These are phyloP conservation scores for Boletus speciosus DNA, from an alignment of 768 basidiomycete genomes.

Conservation along the genomic window DNA sequence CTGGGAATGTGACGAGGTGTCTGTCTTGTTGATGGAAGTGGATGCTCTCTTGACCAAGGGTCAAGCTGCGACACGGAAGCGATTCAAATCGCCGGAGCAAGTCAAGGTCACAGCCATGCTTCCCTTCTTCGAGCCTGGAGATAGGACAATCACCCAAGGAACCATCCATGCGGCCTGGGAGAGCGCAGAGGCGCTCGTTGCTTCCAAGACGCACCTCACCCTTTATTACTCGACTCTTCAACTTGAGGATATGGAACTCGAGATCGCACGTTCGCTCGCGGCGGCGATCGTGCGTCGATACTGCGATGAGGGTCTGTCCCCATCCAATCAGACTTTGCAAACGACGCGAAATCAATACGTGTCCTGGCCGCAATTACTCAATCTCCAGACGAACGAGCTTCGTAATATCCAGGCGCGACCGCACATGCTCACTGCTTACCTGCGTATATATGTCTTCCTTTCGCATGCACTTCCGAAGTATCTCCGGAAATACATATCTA, in stretches of 20 bases:
- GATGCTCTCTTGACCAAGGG: constrained; percentile 38
- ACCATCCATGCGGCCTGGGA: constrained; percentile 47
- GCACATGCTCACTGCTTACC: constrained; percentile 47
- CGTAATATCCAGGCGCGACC: constrained; percentile 44
- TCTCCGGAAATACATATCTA: constrained; percentile 37
- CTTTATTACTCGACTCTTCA: constrained; percentile 26
- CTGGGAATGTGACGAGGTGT: constrained; percentile 41
- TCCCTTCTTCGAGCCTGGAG: constrained; percentile 8
- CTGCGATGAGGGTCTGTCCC: constrained; percentile 17
- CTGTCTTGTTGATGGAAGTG: constrained; percentile 30
- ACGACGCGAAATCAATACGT: constrained; percentile 2
- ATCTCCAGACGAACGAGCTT: constrained; percentile 59
- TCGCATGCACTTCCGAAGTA: constrained; percentile 32
- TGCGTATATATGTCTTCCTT: constrained; percentile 55
- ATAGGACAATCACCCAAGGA: constrained; percentile 34
- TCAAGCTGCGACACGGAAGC: constrained; percentile 27
- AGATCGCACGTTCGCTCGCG: constrained; percentile 54
- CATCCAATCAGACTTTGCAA: constrained; percentile 1
- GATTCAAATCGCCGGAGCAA: constrained; percentile 22
- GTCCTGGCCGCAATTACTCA: constrained; percentile 48
- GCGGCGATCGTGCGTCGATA: constrained; percentile 48
- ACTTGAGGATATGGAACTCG: constrained; percentile 53
- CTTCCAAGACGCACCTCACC: constrained; percentile 23
- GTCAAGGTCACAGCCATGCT: constrained; percentile 19
- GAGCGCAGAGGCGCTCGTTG: constrained; percentile 32